phyloP scores from a whole-genome alignment of 2,329 filamentous ascomycete genomes.

The Madurella fahalii region DNA sequence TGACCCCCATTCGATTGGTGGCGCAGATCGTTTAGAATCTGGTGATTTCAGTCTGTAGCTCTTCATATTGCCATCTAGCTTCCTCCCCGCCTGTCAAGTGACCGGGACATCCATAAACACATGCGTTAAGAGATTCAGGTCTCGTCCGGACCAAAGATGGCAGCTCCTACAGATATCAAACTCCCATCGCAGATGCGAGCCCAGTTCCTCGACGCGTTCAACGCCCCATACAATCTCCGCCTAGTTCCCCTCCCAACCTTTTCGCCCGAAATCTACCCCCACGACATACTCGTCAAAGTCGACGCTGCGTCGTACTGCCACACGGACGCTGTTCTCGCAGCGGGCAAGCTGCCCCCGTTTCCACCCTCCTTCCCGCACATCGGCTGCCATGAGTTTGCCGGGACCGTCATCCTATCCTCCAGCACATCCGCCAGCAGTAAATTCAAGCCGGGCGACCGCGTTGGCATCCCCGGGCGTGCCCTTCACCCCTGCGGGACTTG shows the following conservation, averaged over 20 bases:
- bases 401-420: slow-evolving; percentile 34
- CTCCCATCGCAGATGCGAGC: slow-evolving; percentile 33
- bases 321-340: slow-evolving; percentile 33
- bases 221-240: slow-evolving; percentile 37
- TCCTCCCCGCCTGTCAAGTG: too few species aligned
- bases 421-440: slow-evolving; percentile 18
- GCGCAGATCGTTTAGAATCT: too few species aligned
- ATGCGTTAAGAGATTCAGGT: too few species aligned
- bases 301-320: slow-evolving; percentile 46
- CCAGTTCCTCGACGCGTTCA: slow-evolving; percentile 39
- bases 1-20: too few species aligned
- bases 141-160: neutral
- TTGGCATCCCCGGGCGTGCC: slow-evolving; percentile 40
- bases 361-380: slow-evolving; percentile 40
- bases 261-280: slow-evolving; percentile 10
- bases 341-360: slow-evolving; percentile 28
- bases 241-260: slow-evolving; percentile 34
- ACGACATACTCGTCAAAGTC: slow-evolving; percentile 44
- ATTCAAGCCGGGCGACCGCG: slow-evolving; percentile 29
- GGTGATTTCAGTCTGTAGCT: too few species aligned
- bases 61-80: too few species aligned
- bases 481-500: slow-evolving; percentile 40
- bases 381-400: slow-evolving; percentile 44
- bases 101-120: too few species aligned
- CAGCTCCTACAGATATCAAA: neutral